Percentiles rank a stretch among this genome's conserved stretches.
Conservation (phyloP, 2,329 filamentous ascomycete genomes). For the Pseudogymnoascus sp. region DNA sequence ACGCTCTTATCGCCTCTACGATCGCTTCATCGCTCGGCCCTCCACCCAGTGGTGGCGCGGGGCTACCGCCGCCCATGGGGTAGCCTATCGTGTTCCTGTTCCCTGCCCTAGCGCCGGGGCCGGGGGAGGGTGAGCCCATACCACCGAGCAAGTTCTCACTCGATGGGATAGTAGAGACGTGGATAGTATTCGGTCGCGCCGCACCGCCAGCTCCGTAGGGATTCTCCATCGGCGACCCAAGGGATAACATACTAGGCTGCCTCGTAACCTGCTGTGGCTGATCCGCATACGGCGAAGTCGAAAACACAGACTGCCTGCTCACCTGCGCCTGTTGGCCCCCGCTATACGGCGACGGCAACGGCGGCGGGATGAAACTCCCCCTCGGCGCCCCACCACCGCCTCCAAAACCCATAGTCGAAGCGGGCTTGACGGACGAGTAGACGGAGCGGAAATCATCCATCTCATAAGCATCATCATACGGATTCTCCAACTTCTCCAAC, state of each 20-base stretch:
- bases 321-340: conserved; percentile 26
- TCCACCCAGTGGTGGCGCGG: neutral
- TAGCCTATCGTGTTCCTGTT: neutral
- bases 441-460: conserved; percentile 98
- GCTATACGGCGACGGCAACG: conserved; percentile 67
- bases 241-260: conserved; percentile 66
- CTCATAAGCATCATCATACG: conserved; percentile 74
- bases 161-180: conserved; percentile 39
- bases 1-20: conserved; percentile 72
- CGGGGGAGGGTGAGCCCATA: conserved; percentile 22
- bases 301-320: conserved; percentile 30
- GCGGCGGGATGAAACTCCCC: conserved; percentile 59
- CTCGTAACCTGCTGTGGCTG: conserved; percentile 39
- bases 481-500: conserved; percentile 54
- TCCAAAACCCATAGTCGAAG: conserved; percentile 79
- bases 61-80: neutral
- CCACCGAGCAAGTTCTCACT: conserved; percentile 28
- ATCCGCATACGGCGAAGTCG: conserved; percentile 39
- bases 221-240: conserved; percentile 30
- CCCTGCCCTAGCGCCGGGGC: neutral
- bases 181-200: conserved; percentile 52
- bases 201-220: neutral
- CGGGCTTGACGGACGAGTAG: conserved; percentile 83
- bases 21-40: conserved; percentile 76
- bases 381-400: conserved; percentile 36